A percentile compares a stretch with the other conserved stretches of the same genome.
phyloP scores from a whole-genome alignment of 768 basidiomycete genomes.

The Phylloporus sp. region DNA sequence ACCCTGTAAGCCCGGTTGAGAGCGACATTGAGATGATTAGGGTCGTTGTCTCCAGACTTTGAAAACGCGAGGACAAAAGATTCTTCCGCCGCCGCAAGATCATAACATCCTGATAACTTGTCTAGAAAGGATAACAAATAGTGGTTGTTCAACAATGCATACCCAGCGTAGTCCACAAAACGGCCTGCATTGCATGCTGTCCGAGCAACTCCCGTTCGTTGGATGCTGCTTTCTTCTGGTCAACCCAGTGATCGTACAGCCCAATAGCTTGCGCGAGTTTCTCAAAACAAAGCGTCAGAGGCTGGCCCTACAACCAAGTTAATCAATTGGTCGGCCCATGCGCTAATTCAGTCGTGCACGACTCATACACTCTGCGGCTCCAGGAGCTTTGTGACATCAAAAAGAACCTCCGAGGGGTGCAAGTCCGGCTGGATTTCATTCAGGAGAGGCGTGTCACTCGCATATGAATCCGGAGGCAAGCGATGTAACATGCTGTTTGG shows the following conservation, averaged over 20 bases:
- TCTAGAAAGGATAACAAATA: constrained; percentile 8
- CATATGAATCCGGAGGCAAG: constrained; percentile 43
- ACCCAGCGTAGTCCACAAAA: constrained; percentile 73
- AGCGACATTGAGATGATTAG: constrained; percentile 54
- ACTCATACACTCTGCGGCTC: constrained; percentile 55
- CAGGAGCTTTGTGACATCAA: constrained; percentile 74
- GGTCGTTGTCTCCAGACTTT: constrained; percentile 52
- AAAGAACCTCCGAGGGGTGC: constrained; percentile 72
- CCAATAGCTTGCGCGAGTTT: constrained; percentile 65
- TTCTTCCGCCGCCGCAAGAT: constrained; percentile 64
- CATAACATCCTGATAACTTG: constrained; percentile 52
- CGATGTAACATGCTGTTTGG: constrained; percentile 63
- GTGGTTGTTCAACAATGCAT: constrained; percentile 5
- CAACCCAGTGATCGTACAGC: constrained; percentile 69
- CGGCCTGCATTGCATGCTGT: constrained; percentile 69
- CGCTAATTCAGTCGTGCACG: neutral
- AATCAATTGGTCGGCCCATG: constrained; percentile 7
- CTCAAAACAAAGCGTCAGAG: constrained; percentile 62
- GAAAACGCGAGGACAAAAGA: constrained; percentile 67
- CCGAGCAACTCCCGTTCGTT: constrained; percentile 63
- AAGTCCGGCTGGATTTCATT: constrained; percentile 75
- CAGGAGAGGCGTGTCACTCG: constrained; percentile 45
- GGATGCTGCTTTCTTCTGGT: constrained; percentile 47
- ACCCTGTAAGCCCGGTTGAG: constrained; percentile 73
- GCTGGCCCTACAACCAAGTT: constrained; percentile 53